Evolutionary conservation across 23 red algal genomes (phyloP).

Genomic region (Gracilaria caudata): DNA sequence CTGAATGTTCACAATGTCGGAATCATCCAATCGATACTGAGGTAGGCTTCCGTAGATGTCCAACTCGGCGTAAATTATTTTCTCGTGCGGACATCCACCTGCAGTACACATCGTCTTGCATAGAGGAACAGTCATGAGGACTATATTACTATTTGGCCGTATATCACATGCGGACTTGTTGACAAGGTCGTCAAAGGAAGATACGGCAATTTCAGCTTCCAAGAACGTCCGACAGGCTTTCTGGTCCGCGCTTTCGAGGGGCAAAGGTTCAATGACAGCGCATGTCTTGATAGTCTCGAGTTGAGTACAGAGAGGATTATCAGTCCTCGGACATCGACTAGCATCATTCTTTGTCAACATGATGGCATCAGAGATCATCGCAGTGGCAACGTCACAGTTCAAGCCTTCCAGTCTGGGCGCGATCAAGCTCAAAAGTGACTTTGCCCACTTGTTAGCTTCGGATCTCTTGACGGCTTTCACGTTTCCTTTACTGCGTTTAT

Average conservation of each 20-base stretch:
- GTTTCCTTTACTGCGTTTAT: too few relatives aligned
- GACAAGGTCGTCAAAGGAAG: neutral
- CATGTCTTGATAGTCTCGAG: neutral
- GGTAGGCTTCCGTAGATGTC: neutral
- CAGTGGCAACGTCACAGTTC: neutral
- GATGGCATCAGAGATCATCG: conserved; percentile 11
- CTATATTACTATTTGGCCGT: neutral
- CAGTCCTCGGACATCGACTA: neutral
- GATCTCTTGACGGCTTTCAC: neutral
- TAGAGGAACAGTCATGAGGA: neutral
- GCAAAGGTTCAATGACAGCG: neutral
- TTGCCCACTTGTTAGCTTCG: neutral
- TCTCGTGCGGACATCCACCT: neutral
- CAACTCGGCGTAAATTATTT: neutral
- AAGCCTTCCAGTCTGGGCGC: neutral
- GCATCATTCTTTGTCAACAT: conserved; percentile 5
- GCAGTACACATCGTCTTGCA: neutral
- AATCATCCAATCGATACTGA: neutral
- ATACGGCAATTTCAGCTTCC: neutral
- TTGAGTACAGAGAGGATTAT: neutral
- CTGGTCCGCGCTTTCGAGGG: neutral
- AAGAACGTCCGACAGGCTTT: neutral
- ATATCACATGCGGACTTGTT: neutral
- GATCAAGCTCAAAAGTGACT: neutral
- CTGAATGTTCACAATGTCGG: neutral